phyloP scores from a whole-genome alignment of 2,329 filamentous ascomycete species.

The Botrytis cinerea region DNA sequence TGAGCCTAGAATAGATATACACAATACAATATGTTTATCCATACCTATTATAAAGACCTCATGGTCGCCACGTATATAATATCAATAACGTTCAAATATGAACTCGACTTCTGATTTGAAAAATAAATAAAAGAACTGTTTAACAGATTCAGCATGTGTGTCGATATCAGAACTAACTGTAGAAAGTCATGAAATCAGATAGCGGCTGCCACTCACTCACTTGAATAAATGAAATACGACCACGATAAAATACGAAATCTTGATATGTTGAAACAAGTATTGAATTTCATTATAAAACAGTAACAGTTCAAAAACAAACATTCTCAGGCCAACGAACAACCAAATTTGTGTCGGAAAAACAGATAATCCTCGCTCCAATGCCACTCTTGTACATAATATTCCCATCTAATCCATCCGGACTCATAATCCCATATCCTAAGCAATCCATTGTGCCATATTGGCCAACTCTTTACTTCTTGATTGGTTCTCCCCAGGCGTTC shows the following conservation, averaged over 20 bases:
- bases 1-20: too few species aligned
- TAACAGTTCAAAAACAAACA: neutral
- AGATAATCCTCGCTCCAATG: neutral
- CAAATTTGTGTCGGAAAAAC: neutral
- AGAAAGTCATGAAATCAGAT: neutral
- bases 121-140: neutral
- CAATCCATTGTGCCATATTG: too few species aligned
- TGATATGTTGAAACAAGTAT: neutral
- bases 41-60: too few species aligned
- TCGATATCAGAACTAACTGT: fast-evolving
- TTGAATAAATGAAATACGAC: neutral
- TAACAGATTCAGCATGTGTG: neutral
- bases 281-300: neutral
- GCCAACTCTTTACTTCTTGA: slow-evolving; percentile 13
- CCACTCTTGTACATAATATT: neutral
- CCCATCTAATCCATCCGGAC: neutral
- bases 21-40: too few species aligned
- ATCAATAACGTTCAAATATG: too few species aligned
- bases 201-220: neutral
- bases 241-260: neutral
- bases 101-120: neutral
- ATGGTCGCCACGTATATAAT: too few species aligned
- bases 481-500: slow-evolving; percentile 28
- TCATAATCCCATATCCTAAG: neutral
- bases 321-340: neutral